Conservation (phyloP, 2,329 filamentous ascomycete species). For the Cordyceps tenuipes region DNA sequence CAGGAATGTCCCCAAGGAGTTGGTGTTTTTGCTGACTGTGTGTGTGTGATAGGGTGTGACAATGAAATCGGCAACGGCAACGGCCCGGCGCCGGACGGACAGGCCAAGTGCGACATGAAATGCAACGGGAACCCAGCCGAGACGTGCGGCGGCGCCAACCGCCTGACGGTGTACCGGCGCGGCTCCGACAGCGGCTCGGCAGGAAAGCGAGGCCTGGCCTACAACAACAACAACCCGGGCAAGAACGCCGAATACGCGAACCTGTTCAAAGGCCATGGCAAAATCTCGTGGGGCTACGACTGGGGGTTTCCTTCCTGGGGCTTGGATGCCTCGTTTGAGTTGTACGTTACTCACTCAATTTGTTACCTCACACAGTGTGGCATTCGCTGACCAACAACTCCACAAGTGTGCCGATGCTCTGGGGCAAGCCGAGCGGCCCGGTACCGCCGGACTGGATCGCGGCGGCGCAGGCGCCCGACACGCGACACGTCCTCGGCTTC, state of each 20-base stretch:
- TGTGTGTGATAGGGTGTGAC: neutral
- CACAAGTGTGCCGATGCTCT: neutral
- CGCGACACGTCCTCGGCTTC: neutral
- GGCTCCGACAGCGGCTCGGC: neutral
- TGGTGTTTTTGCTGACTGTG: neutral
- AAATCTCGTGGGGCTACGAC: neutral
- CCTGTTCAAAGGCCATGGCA: neutral
- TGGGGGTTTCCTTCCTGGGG: neutral
- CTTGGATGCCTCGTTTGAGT: neutral
- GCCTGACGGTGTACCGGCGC: neutral
- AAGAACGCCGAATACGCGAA: neutral
- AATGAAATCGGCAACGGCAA: neutral
- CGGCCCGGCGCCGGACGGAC: neutral
- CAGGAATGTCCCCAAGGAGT: too few relatives aligned
- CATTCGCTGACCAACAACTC: neutral
- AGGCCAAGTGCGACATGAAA: neutral
- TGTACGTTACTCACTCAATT: too few relatives aligned
- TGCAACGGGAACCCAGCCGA: neutral
- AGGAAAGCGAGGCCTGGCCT: neutral
- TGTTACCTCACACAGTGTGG: neutral
- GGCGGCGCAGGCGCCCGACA: neutral
- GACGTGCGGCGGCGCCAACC: neutral
- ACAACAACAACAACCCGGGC: slow-evolving; percentile 2
- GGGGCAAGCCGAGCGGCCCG: neutral
- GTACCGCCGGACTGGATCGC: slow-evolving; percentile 1